Percentiles rank a stretch among this genome's conserved stretches.
Conservation (phyloP, 805 yeast species). For the Kodamaea kakaduensis region DNA sequence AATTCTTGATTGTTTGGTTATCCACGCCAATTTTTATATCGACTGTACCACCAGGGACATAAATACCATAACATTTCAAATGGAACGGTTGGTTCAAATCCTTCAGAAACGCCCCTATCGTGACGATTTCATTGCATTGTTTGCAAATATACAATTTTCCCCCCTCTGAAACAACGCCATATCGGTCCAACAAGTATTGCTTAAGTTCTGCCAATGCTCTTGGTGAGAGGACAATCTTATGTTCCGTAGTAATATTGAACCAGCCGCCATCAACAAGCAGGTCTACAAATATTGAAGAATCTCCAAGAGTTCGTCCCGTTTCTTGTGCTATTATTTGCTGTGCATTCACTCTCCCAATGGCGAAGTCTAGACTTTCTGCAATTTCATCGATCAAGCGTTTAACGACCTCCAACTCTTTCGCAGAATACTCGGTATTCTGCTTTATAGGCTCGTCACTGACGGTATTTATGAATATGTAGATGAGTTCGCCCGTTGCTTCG, state of each 20-base stretch:
- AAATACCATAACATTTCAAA: conserved; percentile 43
- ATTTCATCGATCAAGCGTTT: conserved; percentile 46
- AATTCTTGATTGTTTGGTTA: conserved; percentile 2
- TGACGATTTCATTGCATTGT: conserved; percentile 52
- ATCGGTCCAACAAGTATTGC: conserved; percentile 40
- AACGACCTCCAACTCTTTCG: conserved; percentile 39
- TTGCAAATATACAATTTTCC: conserved; percentile 44
- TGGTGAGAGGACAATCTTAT: conserved; percentile 36
- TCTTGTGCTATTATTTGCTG: conserved; percentile 24
- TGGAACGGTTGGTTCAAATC: conserved; percentile 35
- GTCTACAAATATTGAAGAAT: conserved; percentile 38
- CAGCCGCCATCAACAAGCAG: conserved; percentile 49
- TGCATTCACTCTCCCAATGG: conserved; percentile 34
- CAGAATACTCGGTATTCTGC: conserved; percentile 31
- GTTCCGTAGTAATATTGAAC: conserved; percentile 34
- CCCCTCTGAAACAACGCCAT: conserved; percentile 25
- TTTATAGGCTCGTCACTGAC: conserved; percentile 38
- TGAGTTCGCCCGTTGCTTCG: conserved; percentile 28
- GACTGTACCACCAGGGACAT: conserved; percentile 20
- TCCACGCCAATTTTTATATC: conserved; percentile 9
- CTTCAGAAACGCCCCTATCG: conserved; percentile 45
- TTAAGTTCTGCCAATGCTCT: conserved; percentile 47
- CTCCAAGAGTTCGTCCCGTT: conserved; percentile 27
- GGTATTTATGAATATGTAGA: conserved; percentile 41
- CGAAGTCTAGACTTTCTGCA: conserved; percentile 38